A percentile compares a stretch with the other conserved stretches of the same genome.
phyloP scores from a whole-genome alignment of 2,329 filamentous ascomycete species.

The Cryphonectria nitschkei region DNA sequence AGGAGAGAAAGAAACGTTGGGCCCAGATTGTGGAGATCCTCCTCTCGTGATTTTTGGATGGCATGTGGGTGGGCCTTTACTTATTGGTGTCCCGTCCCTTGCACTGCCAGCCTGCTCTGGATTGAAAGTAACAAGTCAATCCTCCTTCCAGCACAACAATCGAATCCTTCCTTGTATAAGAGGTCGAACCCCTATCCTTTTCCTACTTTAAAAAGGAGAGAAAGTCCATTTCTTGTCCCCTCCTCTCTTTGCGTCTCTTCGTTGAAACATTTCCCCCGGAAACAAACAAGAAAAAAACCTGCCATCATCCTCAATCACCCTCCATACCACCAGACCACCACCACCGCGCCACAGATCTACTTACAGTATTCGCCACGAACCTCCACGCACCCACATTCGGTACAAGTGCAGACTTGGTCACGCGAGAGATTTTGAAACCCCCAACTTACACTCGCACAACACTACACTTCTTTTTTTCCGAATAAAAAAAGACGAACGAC shows the following conservation, averaged over 20 bases:
- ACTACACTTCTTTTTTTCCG: background rate
- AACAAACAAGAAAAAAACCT: background rate
- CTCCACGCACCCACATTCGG: background rate
- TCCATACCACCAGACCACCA: background rate
- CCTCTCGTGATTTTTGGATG: background rate
- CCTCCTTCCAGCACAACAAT: background rate
- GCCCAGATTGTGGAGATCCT: background rate
- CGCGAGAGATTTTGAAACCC: no score
- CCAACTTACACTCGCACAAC: no score
- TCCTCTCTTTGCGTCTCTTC: background rate
- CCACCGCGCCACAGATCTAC: background rate
- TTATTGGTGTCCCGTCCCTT: background rate
- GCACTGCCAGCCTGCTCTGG: background rate
- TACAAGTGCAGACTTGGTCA: no score
- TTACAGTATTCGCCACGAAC: background rate
- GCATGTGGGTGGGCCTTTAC: background rate
- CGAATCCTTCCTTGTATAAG: background rate
- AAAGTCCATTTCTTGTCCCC: background rate
- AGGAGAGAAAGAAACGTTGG: background rate
- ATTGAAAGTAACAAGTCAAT: background rate
- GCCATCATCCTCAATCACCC: background rate
- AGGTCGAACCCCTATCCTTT: constrained; percentile 9
- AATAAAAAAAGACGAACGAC: background rate
- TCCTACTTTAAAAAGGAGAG: background rate
- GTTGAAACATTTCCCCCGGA: background rate